Evolutionary conservation across 2,329 filamentous ascomycete genomes (phyloP), one percentile per base, ranked within the genome.

Genomic region (Fusarium robinianum): DNA sequence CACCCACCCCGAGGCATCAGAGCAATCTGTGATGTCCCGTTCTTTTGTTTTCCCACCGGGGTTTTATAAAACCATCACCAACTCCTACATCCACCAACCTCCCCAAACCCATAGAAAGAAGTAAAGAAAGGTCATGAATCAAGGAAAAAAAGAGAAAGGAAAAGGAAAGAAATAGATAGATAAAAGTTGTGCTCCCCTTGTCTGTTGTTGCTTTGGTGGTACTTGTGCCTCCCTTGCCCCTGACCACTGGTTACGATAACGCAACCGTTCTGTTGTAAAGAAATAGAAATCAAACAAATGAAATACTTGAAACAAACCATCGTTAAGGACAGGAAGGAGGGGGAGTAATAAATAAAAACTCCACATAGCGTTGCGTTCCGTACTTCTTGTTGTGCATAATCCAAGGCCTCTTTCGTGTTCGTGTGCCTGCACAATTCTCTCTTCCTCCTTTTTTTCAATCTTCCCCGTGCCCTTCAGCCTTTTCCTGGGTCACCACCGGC

Each of bases 271-370:
- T 31, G 11, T 29, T 36, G n/a, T n/a, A 34, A 51, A 27, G 15
- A 31, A 31, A 11, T n/a, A n/a, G n/a, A 46, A 47, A 30, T 15
- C 9, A 27, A 23, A 14, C n/a, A 36, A 15, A 31, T 12, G 23
- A 26, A 31, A 29, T 11, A 40, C 9, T 18, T 14, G 11, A 11
- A 18, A 23, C 10, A 10, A 53, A 30, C 46, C 54, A 48, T 51
- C 12, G 10, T 12, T 18, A 41, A 31, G n/a, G n/a, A 35, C 29
- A 33, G 34, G 24, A 32, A 26, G 11, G 31, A 24, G 10, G 22
- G 15, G 5, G 15, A 24, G 14, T 5, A 17, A 15, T 19, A 14
- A 25, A 23, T 19, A 38, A 22, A 29, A 30, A 29, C n/a, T n/a
- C n/a, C n/a, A n/a, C n/a, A n/a, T n/a, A n/a, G n/a, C n/a, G n/a